These are phyloP conservation scores for Capsicum chinense DNA, from an alignment of 257 asterid species.

Conservation along the genomic window DNA sequence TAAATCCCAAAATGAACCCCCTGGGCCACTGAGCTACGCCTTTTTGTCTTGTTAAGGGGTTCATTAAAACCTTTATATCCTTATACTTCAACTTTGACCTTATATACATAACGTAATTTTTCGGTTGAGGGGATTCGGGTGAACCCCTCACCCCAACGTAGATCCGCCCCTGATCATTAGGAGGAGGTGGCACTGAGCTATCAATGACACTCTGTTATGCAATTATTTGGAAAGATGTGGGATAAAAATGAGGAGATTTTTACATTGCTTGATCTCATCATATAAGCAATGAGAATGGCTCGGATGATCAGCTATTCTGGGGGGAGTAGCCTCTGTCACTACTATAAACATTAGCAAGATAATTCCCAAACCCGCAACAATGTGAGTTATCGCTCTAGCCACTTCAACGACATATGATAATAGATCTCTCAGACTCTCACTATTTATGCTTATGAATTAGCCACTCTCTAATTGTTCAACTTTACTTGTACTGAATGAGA, in stretches of 20 bases:
- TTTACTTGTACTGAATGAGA: constrained; percentile 1
- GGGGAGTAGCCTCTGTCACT: constrained; percentile 18
- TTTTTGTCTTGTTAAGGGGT: no score
- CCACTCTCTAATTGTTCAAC: constrained; percentile 1
- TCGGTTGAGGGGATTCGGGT: no score
- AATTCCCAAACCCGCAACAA: constrained; percentile 17
- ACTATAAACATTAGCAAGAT: not conserved
- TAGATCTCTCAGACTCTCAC: not conserved
- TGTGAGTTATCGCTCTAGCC: not conserved
- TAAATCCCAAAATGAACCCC: no score
- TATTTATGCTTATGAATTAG: not conserved
- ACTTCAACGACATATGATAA: not conserved
- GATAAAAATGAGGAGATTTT: constrained; percentile 28
- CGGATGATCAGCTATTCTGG: constrained; percentile 23
- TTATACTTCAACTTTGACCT: no score
- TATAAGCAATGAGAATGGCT: constrained; percentile 25
- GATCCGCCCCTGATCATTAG: no score
- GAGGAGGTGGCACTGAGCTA: not conserved
- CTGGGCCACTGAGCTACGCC: no score
- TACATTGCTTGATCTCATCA: constrained; percentile 28
- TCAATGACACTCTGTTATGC: constrained; percentile 24
- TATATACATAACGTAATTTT: no score
- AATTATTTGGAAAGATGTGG: not conserved
- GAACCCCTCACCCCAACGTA: no score
- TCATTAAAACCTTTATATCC: no score